Evolutionary conservation across 2,329 filamentous ascomycete genomes (phyloP), one percentile per base, ranked within the genome.

Genomic region (Sporothrix brasiliensis): DNA sequence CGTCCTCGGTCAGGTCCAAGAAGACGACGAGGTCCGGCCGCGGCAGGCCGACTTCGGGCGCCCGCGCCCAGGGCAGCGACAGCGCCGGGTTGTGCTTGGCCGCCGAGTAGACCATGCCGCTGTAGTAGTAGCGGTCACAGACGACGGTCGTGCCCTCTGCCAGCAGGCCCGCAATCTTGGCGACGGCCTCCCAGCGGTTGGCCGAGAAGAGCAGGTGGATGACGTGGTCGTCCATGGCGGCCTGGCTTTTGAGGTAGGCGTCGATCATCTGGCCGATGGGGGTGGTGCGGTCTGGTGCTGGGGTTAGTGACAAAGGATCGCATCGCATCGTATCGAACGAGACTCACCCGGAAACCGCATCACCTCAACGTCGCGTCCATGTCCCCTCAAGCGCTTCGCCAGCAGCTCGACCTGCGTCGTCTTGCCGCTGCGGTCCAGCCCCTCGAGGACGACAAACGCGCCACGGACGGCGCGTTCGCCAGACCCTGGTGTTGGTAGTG

Each of bases 91-190:
- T 92, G 58, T 88, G 84, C 78, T 98, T 98, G 3, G 95, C 94
- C 0, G 93, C 92, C 30, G 90, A 93, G 82, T 98, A 99, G 66
- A 97, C 93, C 70, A 94, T 92, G 69, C 95, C 95, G 24, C 92
- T 95, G 83, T 97, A 94, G 79, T 96, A 97, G 82, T 98, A 99
- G 63, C 95, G 89, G 80, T 99, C 95, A 74, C 94, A 89, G 52
- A 99, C 84, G 44, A 99, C 85, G 0, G 88, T 95, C 24, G 85
- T 89, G 10, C 94, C 94, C 1, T 83, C 79, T 0, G 83, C 81
- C 6, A 97, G 79, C 6, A 87, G 81, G 0, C 80, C 70, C 21
- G 82, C 77, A 60, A 90, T 89, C 39, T 52, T 56, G 7, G 21
- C n/a, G 82, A 80, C 84, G 69, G 85, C 83, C 74, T 97, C 94